phyloP scores from a whole-genome alignment of 768 basidiomycete genomes.

The Cystofilobasidium ferigula region DNA sequence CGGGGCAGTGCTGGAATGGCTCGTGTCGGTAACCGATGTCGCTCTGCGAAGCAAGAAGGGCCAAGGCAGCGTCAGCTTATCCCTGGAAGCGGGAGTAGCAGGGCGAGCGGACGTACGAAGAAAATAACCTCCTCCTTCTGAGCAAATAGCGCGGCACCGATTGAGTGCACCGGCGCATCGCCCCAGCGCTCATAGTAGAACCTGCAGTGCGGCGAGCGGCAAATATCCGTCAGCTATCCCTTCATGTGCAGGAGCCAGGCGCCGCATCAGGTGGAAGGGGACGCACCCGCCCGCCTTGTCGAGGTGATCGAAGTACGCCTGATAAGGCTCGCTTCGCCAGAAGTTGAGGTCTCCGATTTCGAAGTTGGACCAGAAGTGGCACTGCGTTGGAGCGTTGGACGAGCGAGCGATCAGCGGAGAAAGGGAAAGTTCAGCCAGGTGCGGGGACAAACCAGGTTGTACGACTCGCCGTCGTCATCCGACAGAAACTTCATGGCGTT shows the following conservation, averaged over 20 bases:
- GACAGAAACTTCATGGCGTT: conserved; percentile 66
- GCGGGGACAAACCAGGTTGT: conserved; percentile 42
- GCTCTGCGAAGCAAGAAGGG: too few species aligned
- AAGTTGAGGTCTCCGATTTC: conserved; percentile 61
- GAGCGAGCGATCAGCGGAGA: not conserved
- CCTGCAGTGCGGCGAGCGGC: too few species aligned
- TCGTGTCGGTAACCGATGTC: conserved; percentile 32
- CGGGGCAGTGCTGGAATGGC: conserved; percentile 86
- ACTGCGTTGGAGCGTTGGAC: not conserved
- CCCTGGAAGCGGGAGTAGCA: too few species aligned
- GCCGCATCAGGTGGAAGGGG: too few species aligned
- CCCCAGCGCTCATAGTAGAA: conserved; percentile 79
- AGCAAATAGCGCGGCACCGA: conserved; percentile 80
- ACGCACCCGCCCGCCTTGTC: conserved; percentile 50
- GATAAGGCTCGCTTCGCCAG: conserved; percentile 73
- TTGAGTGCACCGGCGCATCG: conserved; percentile 82
- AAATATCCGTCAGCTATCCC: too few species aligned
- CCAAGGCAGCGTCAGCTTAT: too few species aligned
- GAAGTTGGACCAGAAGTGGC: conserved; percentile 80
- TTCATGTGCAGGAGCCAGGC: too few species aligned
- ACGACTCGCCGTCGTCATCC: conserved; percentile 59
- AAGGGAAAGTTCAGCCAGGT: not conserved
- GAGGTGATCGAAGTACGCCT: conserved; percentile 68
- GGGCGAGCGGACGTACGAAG: too few species aligned
- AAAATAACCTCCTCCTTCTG: conserved; percentile 84